phyloP scores from a whole-genome alignment of 2,329 filamentous ascomycete genomes.

The Polychaeton citri region DNA sequence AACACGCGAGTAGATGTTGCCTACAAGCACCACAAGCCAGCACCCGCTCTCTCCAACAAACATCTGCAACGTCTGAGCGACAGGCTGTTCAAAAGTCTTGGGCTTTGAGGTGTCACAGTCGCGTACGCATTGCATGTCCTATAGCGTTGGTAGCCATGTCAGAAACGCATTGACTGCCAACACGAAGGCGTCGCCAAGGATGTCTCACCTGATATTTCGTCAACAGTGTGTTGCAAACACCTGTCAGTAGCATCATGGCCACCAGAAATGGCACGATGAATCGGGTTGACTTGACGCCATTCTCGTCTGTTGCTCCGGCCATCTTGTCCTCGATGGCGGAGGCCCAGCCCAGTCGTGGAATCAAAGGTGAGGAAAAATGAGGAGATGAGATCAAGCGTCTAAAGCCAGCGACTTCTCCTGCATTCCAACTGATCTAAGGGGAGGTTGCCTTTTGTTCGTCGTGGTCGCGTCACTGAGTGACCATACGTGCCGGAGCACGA shows the following conservation, averaged over 20 bases:
- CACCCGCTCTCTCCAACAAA: conserved; percentile 93
- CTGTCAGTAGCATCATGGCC: conserved; percentile 90
- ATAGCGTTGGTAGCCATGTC: conserved; percentile 9
- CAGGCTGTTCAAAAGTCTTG: conserved; percentile 78
- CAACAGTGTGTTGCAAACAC: conserved; percentile 90
- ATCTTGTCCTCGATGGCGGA: too few species aligned
- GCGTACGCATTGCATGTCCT: conserved; percentile 95
- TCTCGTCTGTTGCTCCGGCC: neutral
- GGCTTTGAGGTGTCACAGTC: conserved; percentile 66
- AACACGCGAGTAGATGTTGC: conserved; percentile 45
- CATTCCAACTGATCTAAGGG: too few species aligned
- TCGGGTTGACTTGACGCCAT: conserved; percentile 40
- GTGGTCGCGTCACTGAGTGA: too few species aligned
- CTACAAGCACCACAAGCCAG: conserved; percentile 74
- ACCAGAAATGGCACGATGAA: conserved; percentile 72
- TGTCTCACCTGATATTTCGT: conserved; percentile 80
- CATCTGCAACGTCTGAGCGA: conserved; percentile 94
- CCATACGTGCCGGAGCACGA: too few species aligned
- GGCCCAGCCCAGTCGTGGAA: too few species aligned
- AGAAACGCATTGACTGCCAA: conserved; percentile 1
- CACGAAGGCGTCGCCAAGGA: neutral
- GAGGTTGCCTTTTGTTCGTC: too few species aligned
- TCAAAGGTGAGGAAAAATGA: too few species aligned
- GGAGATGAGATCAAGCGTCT: too few species aligned
- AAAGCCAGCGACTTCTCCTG: too few species aligned